Base-by-base conservation (phyloP, 2,329 filamentous ascomycete genomes). In the Botrytis elliptica region DNA sequence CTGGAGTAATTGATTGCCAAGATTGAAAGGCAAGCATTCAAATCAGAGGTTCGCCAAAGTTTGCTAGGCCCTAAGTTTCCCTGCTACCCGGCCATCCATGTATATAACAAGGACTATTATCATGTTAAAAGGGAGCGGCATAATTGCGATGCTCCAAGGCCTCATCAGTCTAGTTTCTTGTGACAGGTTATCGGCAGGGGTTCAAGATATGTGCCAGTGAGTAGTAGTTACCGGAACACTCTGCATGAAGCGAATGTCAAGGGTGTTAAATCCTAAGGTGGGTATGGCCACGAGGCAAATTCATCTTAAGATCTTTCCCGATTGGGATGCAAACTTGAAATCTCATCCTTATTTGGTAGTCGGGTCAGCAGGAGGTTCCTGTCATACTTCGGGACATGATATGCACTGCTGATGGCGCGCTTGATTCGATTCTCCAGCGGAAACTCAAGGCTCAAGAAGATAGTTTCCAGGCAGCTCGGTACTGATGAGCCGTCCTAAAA, bases 1-100 rank as follows among this genome's bases (percentile, higher is more conserved):
- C 79, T 79, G 79, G 78, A 80, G 78, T 79, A 78, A 77, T 76
- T 70, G 66, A 74, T 70, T 75, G 77, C 76, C 77, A 78, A 78
- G 76, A 57, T 29, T 64, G 49, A 69, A 62, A 44, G 73, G 63
- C 74, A 75, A 77, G 76, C 74, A 76, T 76, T 75, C 44, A 64
- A 74, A 75, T 76, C 74, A 77, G 71, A 79, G 73, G 65, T 76
- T 74, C 73, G 78, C 74, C 72, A 76, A 74, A 76, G 72, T 63
- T 71, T 75, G 74, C 65, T 70, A 72, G 74, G 72, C 77, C 75
- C 75, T 74, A 68, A 71, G 65, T 75, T 78, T 73, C 76, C 76
- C 74, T 77, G 76, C 75, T 77, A 76, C 75, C 76, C 76, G 78
- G 75, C 70, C 40, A 77, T 72, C 78, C 78, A 75, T 76, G 77